Evolutionary conservation across 345 rosid genomes (phyloP).

Genomic region (Schrenkiella parvula): DNA sequence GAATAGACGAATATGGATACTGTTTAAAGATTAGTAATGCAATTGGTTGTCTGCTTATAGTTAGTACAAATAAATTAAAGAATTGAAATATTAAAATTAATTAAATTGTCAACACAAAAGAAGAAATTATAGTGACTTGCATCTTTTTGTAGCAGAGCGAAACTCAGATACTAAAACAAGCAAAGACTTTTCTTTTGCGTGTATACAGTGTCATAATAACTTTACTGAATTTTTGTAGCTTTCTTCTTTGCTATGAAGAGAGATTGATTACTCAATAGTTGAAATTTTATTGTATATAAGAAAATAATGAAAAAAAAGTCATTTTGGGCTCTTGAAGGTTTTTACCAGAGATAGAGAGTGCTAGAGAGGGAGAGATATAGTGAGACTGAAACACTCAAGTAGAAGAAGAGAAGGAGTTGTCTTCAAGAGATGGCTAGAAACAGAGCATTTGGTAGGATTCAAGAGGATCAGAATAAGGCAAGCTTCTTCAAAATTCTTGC

Average conservation of each 20-base stretch:
- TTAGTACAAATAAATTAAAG: background rate
- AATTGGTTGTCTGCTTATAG: background rate
- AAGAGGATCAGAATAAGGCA: background rate
- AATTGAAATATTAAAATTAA: background rate
- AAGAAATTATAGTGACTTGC: background rate
- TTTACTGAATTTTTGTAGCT: background rate
- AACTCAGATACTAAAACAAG: background rate
- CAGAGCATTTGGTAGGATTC: conserved; percentile 1
- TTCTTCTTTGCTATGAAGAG: background rate
- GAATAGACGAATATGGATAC: background rate
- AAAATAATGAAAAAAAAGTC: background rate
- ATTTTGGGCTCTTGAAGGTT: background rate
- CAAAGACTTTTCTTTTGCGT: background rate
- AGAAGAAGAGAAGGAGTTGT: background rate
- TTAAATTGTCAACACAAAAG: background rate
- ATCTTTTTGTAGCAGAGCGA: background rate
- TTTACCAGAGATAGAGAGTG: background rate
- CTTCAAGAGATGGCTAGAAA: background rate
- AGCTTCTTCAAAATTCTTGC: background rate
- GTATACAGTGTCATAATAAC: background rate
- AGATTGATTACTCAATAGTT: no score
- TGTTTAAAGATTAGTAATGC: background rate
- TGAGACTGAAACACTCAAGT: background rate
- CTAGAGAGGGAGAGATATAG: background rate
- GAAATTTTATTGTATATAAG: no score